Base-by-base conservation (phyloP, 1,139 yeast species). In the Debaryomyces singareniensis region DNA sequence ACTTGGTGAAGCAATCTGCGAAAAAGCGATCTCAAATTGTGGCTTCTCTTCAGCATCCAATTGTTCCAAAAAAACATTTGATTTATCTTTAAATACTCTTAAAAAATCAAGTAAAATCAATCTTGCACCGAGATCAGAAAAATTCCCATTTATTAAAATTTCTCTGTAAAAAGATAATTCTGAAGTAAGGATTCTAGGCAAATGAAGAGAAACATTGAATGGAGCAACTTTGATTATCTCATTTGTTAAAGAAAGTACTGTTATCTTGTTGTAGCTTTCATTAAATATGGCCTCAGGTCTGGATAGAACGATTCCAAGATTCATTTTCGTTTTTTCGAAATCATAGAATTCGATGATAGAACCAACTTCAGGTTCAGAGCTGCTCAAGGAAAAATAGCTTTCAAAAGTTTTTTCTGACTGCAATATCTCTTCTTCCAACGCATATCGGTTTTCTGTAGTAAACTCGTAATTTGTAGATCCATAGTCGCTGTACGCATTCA, bases 231-330 rank as follows among this genome's bases (percentile, higher is more conserved):
- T 33, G 3, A 42, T 38, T 3, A 61, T 34, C 15, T 49, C 53
- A 35, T 64, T 64, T n/a, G 49, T 44, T 4, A 41, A 29, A n/a
- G 61, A 53, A 23, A 67, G 43, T 1, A 65, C 59, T 13, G 49
- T 26, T 20, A 58, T 25, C 30, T 58, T 58, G 39, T 61, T 63
- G 32, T 51, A 53, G 33, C 42, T 45, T 25, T 51, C 58, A 37
- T 63, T 57, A 37, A 67, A 67, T 16, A 44, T 48, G 10, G 68
- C 49, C 22, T 42, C 34, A 1, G 63, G 43, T 16, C 43, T 53
- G 27, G 51, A 39, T 2, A 66, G 18, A 2, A 67, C 70, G 1
- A 63, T 36, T 1, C 71, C 72, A 23, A 60, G 35, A 2, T 30
- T 31, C 4, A 37, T 25, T 3, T 30, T 29, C 24, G 38, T 29